Evolutionary conservation across 768 basidiomycete species (phyloP).

Genomic region (Terana coerulea): DNA sequence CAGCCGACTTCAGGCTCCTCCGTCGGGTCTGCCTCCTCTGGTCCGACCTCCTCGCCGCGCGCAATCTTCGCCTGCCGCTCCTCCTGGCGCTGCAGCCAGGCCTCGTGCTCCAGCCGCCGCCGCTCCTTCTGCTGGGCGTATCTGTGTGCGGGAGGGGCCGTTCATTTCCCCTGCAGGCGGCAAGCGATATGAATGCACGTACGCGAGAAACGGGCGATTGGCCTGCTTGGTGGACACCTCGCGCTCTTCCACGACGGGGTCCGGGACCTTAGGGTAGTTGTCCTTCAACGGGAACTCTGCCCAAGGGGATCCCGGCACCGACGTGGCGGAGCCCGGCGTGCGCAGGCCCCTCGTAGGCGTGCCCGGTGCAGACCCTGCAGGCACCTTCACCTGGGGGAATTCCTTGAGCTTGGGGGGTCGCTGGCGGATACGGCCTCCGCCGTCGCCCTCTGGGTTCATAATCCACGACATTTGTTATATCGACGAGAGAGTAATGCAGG

Average conservation of each 20-base stretch:
- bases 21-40: conserved; percentile 71
- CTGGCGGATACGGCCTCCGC: conserved; percentile 11
- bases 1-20: conserved; percentile 62
- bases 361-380: conserved; percentile 12
- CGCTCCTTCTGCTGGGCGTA: conserved; percentile 64
- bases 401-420: conserved; percentile 19
- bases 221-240: conserved; percentile 79
- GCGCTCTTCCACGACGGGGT: conserved; percentile 61
- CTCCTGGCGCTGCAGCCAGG: conserved; percentile 67
- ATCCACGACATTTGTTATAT: conserved; percentile 61
- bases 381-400: conserved; percentile 5
- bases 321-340: conserved; percentile 9
- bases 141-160: conserved; percentile 32
- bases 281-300: conserved; percentile 28
- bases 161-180: neutral
- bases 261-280: conserved; percentile 50
- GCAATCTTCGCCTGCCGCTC: conserved; percentile 71
- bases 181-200: conserved; percentile 28
- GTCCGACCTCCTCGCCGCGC: conserved; percentile 68
- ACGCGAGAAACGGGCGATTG: conserved; percentile 84
- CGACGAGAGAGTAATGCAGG: neutral
- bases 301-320: conserved; percentile 22
- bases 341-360: conserved; percentile 12
- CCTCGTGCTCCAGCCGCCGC: conserved; percentile 56
- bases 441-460: conserved; percentile 37